phyloP scores from a whole-genome alignment of 129 eudicot genomes.

The Artemisia tridentata region DNA sequence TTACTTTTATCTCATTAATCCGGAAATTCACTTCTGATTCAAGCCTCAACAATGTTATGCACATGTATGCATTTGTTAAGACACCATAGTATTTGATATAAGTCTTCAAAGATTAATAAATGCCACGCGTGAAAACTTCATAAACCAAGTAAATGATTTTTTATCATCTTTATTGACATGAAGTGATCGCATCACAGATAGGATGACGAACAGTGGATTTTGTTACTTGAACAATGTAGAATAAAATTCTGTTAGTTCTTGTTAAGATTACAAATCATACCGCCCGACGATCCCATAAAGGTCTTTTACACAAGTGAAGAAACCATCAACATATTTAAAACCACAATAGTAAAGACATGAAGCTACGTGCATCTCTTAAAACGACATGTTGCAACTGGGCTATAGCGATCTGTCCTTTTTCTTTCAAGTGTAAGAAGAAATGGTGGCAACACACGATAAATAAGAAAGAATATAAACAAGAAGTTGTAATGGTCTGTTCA shows the following conservation, averaged over 20 bases:
- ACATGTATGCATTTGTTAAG: too few species aligned
- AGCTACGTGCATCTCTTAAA: conserved; percentile 3
- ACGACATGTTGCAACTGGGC: not conserved
- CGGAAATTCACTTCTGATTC: too few species aligned
- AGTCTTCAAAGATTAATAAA: too few species aligned
- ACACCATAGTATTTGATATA: too few species aligned
- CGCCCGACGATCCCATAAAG: not conserved
- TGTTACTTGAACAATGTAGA: conserved; percentile 9
- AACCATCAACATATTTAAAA: not conserved
- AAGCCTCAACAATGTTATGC: too few species aligned
- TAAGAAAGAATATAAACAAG: too few species aligned
- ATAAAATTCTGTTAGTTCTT: not conserved
- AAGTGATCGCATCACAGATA: not conserved
- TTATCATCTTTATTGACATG: not conserved
- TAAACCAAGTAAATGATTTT: not conserved
- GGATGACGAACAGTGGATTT: not conserved
- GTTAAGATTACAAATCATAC: not conserved
- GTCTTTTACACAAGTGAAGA: not conserved
- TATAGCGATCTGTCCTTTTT: not conserved
- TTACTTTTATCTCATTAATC: too few species aligned
- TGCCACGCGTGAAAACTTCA: too few species aligned
- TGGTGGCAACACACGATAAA: too few species aligned
- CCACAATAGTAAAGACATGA: not conserved
- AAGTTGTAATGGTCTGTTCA: too few species aligned
- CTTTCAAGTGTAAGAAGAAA: not conserved